phyloP scores from a whole-genome alignment of 768 basidiomycete genomes.

The Hygrophorus russula region DNA sequence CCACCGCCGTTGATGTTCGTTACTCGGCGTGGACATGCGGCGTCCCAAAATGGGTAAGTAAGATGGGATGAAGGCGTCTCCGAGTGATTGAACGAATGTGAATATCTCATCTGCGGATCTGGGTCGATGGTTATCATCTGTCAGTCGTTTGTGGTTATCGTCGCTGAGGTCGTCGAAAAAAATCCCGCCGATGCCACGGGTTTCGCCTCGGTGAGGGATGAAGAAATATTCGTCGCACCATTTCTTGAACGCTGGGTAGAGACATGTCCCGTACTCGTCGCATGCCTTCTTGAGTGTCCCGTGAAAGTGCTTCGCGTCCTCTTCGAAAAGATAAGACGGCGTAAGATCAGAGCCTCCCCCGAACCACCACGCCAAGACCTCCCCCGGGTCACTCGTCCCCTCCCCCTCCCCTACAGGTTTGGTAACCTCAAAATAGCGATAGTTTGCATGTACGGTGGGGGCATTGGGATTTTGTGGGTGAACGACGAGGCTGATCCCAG shows the following conservation, averaged over 20 bases:
- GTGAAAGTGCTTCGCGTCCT: slow-evolving; percentile 87
- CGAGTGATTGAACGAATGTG: too few relatives aligned
- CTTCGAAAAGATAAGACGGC: slow-evolving; percentile 82
- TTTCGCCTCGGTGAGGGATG: slow-evolving; percentile 78
- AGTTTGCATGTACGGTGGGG: slow-evolving; percentile 92
- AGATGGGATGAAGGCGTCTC: slow-evolving; percentile 73
- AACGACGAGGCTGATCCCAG: slow-evolving; percentile 85
- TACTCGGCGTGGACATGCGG: slow-evolving; percentile 42
- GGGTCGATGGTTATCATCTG: slow-evolving; percentile 31
- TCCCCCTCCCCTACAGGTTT: too few relatives aligned
- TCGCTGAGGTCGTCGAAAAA: slow-evolving; percentile 90
- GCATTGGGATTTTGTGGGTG: slow-evolving; percentile 91
- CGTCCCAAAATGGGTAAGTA: slow-evolving; percentile 78
- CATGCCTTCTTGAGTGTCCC: slow-evolving; percentile 60
- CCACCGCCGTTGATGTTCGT: slow-evolving; percentile 74
- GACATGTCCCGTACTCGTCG: slow-evolving; percentile 51
- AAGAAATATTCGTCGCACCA: slow-evolving; percentile 99
- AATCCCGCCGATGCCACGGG: slow-evolving; percentile 85
- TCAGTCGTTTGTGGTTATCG: slow-evolving; percentile 52
- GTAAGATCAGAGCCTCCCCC: slow-evolving; percentile 94
- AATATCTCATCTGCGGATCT: slow-evolving; percentile 62
- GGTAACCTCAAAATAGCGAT: slow-evolving; percentile 98
- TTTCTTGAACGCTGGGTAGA: slow-evolving; percentile 77
- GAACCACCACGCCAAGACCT: slow-evolving; percentile 92
- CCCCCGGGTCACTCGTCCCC: slow-evolving; percentile 20